Evolutionary conservation across 192 early-diverging fungal species (phyloP), one percentile per base, ranked within the genome.

Genomic region (Linnemannia exigua): DNA sequence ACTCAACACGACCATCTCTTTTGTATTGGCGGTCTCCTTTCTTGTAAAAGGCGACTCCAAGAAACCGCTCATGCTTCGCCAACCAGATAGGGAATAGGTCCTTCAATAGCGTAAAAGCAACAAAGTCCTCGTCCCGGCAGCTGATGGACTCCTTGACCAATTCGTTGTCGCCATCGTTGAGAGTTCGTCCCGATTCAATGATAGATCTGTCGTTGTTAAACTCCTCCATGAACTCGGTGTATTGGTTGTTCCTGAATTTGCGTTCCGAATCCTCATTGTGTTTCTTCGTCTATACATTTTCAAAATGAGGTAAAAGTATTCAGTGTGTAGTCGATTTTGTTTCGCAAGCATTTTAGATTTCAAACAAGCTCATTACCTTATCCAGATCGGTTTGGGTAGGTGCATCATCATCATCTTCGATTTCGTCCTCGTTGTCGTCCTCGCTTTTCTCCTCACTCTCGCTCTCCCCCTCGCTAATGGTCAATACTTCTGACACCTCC

Each of bases 1-100:
- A 66, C 63, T 66, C 63, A 8, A 35, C 19, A 28, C n/a, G n/a
- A 2, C 28, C 9, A 25, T n/a, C 63, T 2, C 25, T 19, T n/a
- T 66, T 66, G 28, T 14, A 33, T 25, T 9, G n/a, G 25, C 33
- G 19, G 19, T 15, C 12, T 25, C 28, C 63, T 25, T 66, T 25
- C 28, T 8, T 66, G 25, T 66, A 66, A 35, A 66, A 66, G 63
- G 28, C 9, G 19, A 35, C 33, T 35, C 63, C 63, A 28, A 66
- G 63, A 35, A 66, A 66, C 63, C 63, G 63, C 63, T 66, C 63
- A 66, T 66, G 63, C 28, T 66, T 66, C 28, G 63, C 33, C n/a
- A 25, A 35, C 63, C 63, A 66, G 28, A 35, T 33, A 66, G 63
- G 63, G 63, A 66, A 28, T 35, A 66, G 5, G 63, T 25, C 19